Evolutionary conservation across 257 asterid genomes (phyloP), one percentile per base, ranked within the genome.

Genomic region (Solanum chmielewskii): DNA sequence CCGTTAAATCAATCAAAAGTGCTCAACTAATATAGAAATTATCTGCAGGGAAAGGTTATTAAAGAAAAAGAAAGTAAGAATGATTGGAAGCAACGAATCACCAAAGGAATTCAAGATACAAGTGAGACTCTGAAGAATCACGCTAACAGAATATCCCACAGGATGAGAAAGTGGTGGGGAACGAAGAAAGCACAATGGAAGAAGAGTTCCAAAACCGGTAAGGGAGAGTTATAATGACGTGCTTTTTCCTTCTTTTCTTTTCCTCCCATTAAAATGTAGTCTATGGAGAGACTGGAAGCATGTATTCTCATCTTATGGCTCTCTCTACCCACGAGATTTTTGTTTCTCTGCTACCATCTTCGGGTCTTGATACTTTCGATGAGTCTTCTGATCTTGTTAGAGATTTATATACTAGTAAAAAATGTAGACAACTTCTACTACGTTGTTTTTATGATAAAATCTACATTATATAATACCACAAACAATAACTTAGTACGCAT

Each of bases 81-180:
- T 9, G 95, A 95, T 31, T 94, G 96, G 98, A 93, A 93, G 90
- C 93, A 93, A 84, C 87, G 8, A 70, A 88, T 95, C 70, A 87
- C 69, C 21, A 90, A 85, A 88, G 93, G 93, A 84, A 90, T 94
- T 16, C 77, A 87, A 56, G 95, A 92, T 35, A 93, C 93, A 5
- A 91, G 95, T 11, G 91, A 90, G 88, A 91, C 90, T 81, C 75
- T 95, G 89, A 95, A 93, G 89, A 87, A 37, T 37, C 95, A 91
- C 20, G 92, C 92, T 12, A 85, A 86, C 86, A 92, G 88, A 76
- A 93, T 90, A 86, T 94, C 98, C 33, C 81, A 88, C 39, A 86
- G 87, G 83, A 29, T 94, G 64, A 88, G 92, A 84, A 91, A 86
- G 87, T 96, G 98, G 98, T 94, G 98, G 99, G 91, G 87, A 87